Percentiles rank a stretch among this genome's conserved stretches.
These are phyloP conservation scores for Chimonanthus praecox DNA, from an alignment of 164 flowering plant species.

Conservation along the genomic window DNA sequence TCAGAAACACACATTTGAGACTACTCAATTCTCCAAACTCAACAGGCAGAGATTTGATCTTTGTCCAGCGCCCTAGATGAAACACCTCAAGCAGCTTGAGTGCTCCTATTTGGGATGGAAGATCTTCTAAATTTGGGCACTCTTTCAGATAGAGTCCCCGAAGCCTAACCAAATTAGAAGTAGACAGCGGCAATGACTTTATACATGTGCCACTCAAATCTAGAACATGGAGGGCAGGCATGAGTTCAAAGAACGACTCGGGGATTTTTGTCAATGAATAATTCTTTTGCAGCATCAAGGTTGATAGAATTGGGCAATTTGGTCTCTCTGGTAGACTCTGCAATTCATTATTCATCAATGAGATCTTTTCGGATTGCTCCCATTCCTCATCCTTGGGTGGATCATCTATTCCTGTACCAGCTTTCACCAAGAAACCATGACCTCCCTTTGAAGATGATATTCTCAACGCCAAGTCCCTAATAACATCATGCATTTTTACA, in stretches of 20 bases:
- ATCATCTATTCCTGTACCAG: not conserved
- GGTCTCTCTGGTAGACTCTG: not conserved
- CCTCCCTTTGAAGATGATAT: slow-evolving; percentile 2
- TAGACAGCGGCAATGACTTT: slow-evolving; percentile 9
- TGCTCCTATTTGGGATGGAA: slow-evolving; percentile 4
- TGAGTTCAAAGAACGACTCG: slow-evolving; percentile 9
- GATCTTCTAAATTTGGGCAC: slow-evolving; percentile 2
- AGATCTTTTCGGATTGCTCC: slow-evolving; percentile 2
- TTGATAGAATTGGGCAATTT: not conserved
- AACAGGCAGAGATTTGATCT: slow-evolving; percentile 1
- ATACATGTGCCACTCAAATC: slow-evolving; percentile 13
- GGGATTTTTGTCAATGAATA: slow-evolving; percentile 8
- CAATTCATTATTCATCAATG: not conserved
- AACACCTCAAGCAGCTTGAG: slow-evolving; percentile 2
- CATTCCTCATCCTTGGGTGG: slow-evolving; percentile 5
- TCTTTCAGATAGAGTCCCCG: slow-evolving; percentile 6
- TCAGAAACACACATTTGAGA: slow-evolving; percentile 1
- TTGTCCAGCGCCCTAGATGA: not conserved
- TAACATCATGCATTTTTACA: slow-evolving; percentile 21
- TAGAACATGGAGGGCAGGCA: slow-evolving; percentile 13
- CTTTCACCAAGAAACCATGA: not conserved
- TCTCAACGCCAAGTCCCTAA: slow-evolving; percentile 16
- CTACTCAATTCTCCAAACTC: slow-evolving; percentile 1
- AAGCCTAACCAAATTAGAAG: slow-evolving; percentile 5
- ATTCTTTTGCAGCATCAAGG: slow-evolving; percentile 11